Base-by-base conservation (phyloP, 31 red algal genomes). In the Endocladia muricata region DNA sequence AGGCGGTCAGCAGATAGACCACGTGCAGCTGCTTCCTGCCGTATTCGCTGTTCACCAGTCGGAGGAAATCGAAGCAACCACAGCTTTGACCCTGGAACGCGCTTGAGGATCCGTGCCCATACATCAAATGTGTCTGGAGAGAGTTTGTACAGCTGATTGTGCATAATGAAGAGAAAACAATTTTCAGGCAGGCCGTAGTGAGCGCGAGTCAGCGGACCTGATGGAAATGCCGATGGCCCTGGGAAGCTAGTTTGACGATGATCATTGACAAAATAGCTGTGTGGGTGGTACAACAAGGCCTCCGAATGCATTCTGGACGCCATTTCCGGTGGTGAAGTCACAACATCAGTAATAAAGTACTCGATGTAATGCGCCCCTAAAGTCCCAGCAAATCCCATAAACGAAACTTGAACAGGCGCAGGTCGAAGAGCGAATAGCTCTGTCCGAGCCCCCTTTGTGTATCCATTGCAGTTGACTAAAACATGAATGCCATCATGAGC, bases 361-460 rank as follows among this genome's bases (percentile, higher is more conserved):
- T 92, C 89, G 63, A 92, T 92, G 57, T 77, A 83, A 40, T 68
- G 77, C 23, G 89, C 89, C 11, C 77, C 89, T 5, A 92, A 32
- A 11, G 89, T 86, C 59, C 89, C 89, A 35, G 89, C 64, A 71
- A 92, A 92, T 0, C 89, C 89, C 89, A 92, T 92, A 41, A 92
- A 92, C 8, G 89, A 85, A 29, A 93, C 90, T 68, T 93, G 90
- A 13, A 93, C 83, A 3, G 90, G 90, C 23, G 90, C 90, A 7
- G 90, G 90, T 63, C 90, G 55, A 19, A 93, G 62, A 7, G 90
- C 90, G 66, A 93, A 93, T 61, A 93, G 83, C 54, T 93, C 90
- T 34, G 90, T 84, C 32, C 84, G 70, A 2, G 90, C 90, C 19
- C 90, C 90, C 64, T 85, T 92, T 26, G 89, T 92, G 74, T 92